phyloP scores from a whole-genome alignment of 2,329 filamentous ascomycete species.

The Magnaporthales sp. region DNA sequence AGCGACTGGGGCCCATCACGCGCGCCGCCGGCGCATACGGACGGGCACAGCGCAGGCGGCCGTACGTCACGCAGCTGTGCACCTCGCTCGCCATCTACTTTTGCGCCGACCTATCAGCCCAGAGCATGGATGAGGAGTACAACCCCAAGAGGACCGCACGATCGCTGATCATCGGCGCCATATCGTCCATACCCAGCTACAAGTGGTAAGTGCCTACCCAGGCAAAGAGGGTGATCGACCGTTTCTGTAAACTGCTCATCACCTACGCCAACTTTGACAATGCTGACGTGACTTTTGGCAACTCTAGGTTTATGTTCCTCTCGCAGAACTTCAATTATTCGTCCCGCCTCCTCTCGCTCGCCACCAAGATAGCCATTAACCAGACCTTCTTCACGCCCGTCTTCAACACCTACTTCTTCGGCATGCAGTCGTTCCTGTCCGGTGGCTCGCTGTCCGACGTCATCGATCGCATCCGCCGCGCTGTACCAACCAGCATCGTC shows the following conservation, averaged over 20 bases:
- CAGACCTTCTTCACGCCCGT: conserved; percentile 73
- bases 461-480: conserved; percentile 61
- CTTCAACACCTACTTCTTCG: conserved; percentile 80
- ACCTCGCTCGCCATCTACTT: conserved; percentile 73
- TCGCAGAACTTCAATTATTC: conserved; percentile 76
- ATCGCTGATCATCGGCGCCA: conserved; percentile 64
- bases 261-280: background rate
- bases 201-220: conserved; percentile 54
- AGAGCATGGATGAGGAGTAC: conserved; percentile 52
- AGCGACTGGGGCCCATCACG: conserved; percentile 48
- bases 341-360: conserved; percentile 61
- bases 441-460: conserved; percentile 58
- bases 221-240: background rate
- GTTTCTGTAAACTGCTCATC: background rate
- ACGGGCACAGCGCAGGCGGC: conserved; percentile 60
- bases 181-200: conserved; percentile 69
- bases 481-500: conserved; percentile 66
- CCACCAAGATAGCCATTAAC: conserved; percentile 71
- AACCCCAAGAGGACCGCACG: conserved; percentile 61
- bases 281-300: background rate
- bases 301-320: conserved; percentile 65
- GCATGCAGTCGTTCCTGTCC: conserved; percentile 64
- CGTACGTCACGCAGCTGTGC: conserved; percentile 71
- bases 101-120: conserved; percentile 68
- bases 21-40: conserved; percentile 51